Evolutionary conservation across 1,284 basidiomycete genomes (phyloP).

Genomic region (Tilletia indica): DNA sequence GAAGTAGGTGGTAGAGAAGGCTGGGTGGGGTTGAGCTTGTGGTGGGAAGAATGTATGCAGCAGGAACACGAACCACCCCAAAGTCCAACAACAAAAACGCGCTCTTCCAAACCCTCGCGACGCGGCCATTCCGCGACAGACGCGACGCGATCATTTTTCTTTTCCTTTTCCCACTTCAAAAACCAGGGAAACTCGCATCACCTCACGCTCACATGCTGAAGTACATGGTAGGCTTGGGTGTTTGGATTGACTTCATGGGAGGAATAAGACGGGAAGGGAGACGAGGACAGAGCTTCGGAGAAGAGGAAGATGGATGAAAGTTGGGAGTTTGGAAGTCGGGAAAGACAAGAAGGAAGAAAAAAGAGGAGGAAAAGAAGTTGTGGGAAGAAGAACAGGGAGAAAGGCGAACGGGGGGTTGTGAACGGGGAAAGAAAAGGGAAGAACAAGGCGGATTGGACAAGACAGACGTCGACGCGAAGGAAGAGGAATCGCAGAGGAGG

Average conservation of each 20-base stretch:
- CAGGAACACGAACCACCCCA: too few species aligned
- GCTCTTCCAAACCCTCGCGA: too few species aligned
- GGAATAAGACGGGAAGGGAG: not conserved
- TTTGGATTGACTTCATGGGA: not conserved
- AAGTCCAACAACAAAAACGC: too few species aligned
- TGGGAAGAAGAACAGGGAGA: not conserved
- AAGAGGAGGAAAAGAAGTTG: not conserved
- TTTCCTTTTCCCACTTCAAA: too few species aligned
- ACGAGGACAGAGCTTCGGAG: not conserved
- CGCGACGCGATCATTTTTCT: too few species aligned
- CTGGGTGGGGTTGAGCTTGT: not conserved
- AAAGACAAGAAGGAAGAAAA: not conserved
- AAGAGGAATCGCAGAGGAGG: too few species aligned
- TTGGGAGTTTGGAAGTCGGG: not conserved
- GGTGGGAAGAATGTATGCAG: not conserved
- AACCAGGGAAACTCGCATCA: too few species aligned
- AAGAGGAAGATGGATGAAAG: not conserved
- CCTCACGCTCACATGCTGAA: too few species aligned
- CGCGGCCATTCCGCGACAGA: too few species aligned
- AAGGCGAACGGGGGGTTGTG: too few species aligned
- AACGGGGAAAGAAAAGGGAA: not conserved
- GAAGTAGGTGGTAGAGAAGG: not conserved
- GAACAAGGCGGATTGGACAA: not conserved
- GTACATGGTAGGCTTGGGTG: too few species aligned
- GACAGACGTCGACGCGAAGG: not conserved